Percentiles rank a stretch among this genome's conserved stretches.
These are phyloP conservation scores for Cordia subcordata DNA, from an alignment of 257 asterid species.

Conservation along the genomic window DNA sequence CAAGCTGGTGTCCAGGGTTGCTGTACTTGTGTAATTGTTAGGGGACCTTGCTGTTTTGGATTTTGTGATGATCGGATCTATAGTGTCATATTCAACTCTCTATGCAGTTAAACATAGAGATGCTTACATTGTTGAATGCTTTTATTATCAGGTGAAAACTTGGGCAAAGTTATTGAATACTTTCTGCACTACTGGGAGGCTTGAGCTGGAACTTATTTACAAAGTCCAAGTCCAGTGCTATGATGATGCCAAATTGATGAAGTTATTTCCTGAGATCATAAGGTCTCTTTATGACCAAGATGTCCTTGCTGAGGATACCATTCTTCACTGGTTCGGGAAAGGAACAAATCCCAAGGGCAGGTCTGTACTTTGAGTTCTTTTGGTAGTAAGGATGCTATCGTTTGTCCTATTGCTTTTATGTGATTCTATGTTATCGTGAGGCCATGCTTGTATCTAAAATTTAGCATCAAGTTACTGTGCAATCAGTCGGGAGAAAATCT, in stretches of 20 bases:
- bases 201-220: slow-evolving; percentile 89
- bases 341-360: slow-evolving; percentile 95
- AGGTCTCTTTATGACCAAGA: slow-evolving; percentile 92
- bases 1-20: too few relatives aligned
- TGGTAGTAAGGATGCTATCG: neutral
- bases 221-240: slow-evolving; percentile 95
- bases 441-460: too few relatives aligned
- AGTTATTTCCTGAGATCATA: slow-evolving; percentile 88
- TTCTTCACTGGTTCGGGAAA: slow-evolving; percentile 93
- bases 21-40: too few relatives aligned
- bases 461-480: too few relatives aligned
- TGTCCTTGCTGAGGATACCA: slow-evolving; percentile 92
- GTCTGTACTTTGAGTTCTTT: slow-evolving; percentile 24
- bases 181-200: slow-evolving; percentile 84
- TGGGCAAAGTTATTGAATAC: slow-evolving; percentile 83
- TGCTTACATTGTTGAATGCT: neutral
- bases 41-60: too few relatives aligned
- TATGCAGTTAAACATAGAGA: neutral
- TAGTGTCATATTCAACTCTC: too few relatives aligned
- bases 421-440: neutral
- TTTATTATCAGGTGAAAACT: slow-evolving; percentile 55
- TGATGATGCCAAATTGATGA: slow-evolving; percentile 95
- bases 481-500: too few relatives aligned
- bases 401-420: too few relatives aligned
- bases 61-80: too few relatives aligned